A percentile compares a stretch with the other conserved stretches of the same genome.
These are phyloP conservation scores for Astrocystis sublimbata DNA, from an alignment of 495 filamentous ascomycete species.

Conservation along the genomic window DNA sequence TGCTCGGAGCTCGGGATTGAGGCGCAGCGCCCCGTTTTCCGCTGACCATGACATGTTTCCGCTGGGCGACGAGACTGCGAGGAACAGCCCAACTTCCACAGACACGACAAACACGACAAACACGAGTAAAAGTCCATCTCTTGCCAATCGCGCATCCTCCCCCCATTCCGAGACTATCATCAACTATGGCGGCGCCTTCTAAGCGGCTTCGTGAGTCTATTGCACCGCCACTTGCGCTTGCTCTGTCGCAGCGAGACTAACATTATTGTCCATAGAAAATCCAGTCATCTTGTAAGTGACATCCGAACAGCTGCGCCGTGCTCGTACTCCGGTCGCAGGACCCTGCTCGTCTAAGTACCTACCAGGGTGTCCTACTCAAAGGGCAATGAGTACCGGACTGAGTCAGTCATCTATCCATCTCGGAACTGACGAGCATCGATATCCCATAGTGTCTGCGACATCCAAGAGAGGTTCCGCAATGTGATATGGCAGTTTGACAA, in stretches of 20 bases:
- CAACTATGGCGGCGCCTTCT: conserved; percentile 34
- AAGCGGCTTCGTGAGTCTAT: conserved; percentile 42
- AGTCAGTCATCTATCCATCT: neutral
- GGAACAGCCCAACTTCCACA: neutral
- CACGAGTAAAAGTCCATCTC: neutral
- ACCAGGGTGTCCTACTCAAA: too few species aligned
- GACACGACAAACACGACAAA: too few species aligned
- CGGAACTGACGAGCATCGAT: neutral
- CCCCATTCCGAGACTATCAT: conserved; percentile 12
- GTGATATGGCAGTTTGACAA: conserved; percentile 81
- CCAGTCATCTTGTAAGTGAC: conserved; percentile 68
- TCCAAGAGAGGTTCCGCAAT: conserved; percentile 89
- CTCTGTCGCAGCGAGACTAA: conserved; percentile 14
- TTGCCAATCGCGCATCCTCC: neutral
- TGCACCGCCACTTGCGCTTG: neutral
- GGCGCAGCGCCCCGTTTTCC: neutral
- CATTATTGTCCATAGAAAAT: conserved; percentile 49
- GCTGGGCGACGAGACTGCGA: neutral
- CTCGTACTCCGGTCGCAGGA: neutral
- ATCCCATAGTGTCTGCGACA: conserved; percentile 76
- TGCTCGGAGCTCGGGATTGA: conserved; percentile 1
- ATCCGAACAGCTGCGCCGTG: neutral
- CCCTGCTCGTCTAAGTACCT: too few species aligned
- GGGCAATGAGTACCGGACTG: neutral
- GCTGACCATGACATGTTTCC: conserved; percentile 3